A percentile compares a stretch with the other conserved stretches of the same genome.
Conservation (phyloP, 2,329 filamentous ascomycete species). For the Tolypocladium sp. region DNA sequence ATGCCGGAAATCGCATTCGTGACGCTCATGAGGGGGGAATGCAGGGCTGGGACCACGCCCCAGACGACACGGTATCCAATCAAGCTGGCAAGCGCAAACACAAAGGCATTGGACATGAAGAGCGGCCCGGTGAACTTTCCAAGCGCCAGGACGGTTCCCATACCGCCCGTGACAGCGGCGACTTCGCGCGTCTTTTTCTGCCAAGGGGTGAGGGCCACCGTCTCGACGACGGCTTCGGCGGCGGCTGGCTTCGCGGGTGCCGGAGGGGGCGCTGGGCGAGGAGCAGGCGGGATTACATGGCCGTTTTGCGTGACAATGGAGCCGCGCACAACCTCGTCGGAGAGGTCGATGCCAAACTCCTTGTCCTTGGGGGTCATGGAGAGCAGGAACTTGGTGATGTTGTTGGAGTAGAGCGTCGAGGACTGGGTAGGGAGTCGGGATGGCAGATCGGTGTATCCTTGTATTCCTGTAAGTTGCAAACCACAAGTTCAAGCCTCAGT, state of each 20-base stretch:
- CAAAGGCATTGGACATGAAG: slow-evolving; percentile 85
- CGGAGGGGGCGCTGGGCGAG: slow-evolving; percentile 53
- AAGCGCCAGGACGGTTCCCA: slow-evolving; percentile 65
- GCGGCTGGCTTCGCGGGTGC: slow-evolving; percentile 32
- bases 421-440: slow-evolving; percentile 82
- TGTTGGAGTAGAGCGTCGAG: slow-evolving; percentile 86
- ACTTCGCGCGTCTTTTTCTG: slow-evolving; percentile 73
- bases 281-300: slow-evolving; percentile 65
- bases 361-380: slow-evolving; percentile 73
- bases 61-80: slow-evolving; percentile 85
- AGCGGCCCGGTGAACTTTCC: slow-evolving; percentile 74
- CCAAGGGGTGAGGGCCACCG: slow-evolving; percentile 68
- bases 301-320: slow-evolving; percentile 76
- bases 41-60: slow-evolving; percentile 75
- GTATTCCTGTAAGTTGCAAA: not conserved
- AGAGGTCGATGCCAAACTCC: slow-evolving; percentile 69
- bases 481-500: not conserved
- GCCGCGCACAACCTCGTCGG: slow-evolving; percentile 78
- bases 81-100: slow-evolving; percentile 72
- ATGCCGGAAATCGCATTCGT: slow-evolving; percentile 90
- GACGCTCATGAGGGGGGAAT: slow-evolving; percentile 85
- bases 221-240: slow-evolving; percentile 38
- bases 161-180: slow-evolving; percentile 62
- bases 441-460: slow-evolving; percentile 77
- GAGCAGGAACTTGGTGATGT: slow-evolving; percentile 80